Conservation (phyloP, 148 eudicot genomes). For the Rhododendron williamsianum region DNA sequence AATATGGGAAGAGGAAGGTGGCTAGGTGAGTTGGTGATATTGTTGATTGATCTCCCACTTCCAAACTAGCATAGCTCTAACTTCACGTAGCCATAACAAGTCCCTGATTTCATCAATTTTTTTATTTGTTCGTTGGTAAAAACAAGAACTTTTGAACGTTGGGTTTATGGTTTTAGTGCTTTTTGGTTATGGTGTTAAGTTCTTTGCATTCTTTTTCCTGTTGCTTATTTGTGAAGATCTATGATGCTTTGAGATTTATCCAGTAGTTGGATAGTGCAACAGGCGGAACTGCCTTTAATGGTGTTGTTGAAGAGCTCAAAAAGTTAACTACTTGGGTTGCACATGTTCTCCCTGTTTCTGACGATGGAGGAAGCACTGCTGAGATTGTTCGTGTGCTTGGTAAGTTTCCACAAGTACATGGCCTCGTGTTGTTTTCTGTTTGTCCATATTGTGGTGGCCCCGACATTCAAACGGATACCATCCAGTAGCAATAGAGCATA, state of each 20-base stretch:
- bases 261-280: conserved; percentile 17
- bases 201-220: neutral
- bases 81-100: neutral
- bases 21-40: neutral
- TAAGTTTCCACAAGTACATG: conserved; percentile 19
- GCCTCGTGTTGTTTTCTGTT: conserved; percentile 7
- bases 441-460: neutral
- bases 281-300: conserved; percentile 99
- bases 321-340: conserved; percentile 84
- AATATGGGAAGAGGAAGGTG: neutral
- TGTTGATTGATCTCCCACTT: neutral
- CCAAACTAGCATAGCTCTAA: neutral
- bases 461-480: neutral
- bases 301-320: conserved; percentile 93
- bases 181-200: neutral
- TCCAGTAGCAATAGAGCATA: neutral
- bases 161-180: conserved; percentile 1
- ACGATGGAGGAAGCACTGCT: conserved; percentile 99
- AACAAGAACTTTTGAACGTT: neutral
- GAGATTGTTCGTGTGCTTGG: conserved; percentile 99
- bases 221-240: neutral
- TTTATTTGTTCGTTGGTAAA: neutral
- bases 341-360: conserved; percentile 97
- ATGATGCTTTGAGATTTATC: neutral
- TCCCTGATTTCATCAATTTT: neutral